These are phyloP conservation scores for Diplodia corticola DNA, from an alignment of 2,329 filamentous ascomycete species.

Conservation along the genomic window DNA sequence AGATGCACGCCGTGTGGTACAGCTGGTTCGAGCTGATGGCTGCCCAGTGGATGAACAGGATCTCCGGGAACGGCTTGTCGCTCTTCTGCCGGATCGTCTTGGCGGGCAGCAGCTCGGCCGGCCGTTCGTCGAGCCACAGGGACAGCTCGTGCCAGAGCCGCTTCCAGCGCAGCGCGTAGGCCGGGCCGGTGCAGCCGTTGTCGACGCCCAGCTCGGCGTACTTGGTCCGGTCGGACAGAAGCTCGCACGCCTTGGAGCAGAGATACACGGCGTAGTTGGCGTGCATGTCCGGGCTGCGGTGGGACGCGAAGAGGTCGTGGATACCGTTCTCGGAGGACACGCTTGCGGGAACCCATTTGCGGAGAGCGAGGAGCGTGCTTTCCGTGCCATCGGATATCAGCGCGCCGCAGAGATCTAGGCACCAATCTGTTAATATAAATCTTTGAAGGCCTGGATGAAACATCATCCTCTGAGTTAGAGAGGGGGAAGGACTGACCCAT, in stretches of 20 bases:
- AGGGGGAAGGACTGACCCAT: slow-evolving; percentile 42
- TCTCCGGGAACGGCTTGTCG: slow-evolving; percentile 50
- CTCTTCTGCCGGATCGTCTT: slow-evolving; percentile 42
- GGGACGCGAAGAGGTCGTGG: slow-evolving; percentile 38
- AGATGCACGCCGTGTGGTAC: slow-evolving; percentile 57
- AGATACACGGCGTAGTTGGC: slow-evolving; percentile 55
- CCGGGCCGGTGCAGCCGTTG: slow-evolving; percentile 46
- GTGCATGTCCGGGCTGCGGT: slow-evolving; percentile 47
- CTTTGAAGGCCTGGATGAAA: not conserved
- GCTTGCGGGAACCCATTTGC: slow-evolving; percentile 47
- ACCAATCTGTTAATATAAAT: too few relatives aligned
- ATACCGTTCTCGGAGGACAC: slow-evolving; percentile 27
- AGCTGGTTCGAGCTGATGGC: slow-evolving; percentile 60
- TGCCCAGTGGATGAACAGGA: slow-evolving; percentile 56
- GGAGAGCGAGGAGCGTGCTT: slow-evolving; percentile 51
- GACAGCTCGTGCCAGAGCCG: slow-evolving; percentile 54
- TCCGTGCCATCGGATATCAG: slow-evolving; percentile 51
- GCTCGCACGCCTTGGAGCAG: slow-evolving; percentile 49
- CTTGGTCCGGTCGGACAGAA: slow-evolving; percentile 52
- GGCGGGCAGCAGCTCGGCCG: slow-evolving; percentile 50
- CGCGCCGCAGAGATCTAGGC: slow-evolving; percentile 52
- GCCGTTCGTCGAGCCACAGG: slow-evolving; percentile 50
- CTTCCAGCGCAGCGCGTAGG: slow-evolving; percentile 50
- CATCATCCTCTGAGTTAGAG: too few relatives aligned
- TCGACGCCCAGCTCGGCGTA: slow-evolving; percentile 50